These are phyloP conservation scores for Nemania abortiva DNA, from an alignment of 2,329 filamentous ascomycete species.

Conservation along the genomic window DNA sequence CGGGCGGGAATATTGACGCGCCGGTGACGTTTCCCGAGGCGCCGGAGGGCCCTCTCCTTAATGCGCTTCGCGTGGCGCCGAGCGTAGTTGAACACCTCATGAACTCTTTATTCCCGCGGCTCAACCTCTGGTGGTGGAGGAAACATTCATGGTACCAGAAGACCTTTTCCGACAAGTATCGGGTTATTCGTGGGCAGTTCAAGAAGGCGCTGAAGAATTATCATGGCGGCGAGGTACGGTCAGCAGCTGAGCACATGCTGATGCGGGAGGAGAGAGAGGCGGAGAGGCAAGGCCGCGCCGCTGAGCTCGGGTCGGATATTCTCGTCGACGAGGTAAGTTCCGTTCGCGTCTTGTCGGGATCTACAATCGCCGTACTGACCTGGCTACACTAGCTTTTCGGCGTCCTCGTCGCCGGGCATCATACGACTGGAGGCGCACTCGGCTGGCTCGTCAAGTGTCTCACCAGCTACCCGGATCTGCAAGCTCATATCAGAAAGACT, in stretches of 20 bases:
- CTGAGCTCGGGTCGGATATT: too few relatives aligned
- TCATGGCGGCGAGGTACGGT: neutral
- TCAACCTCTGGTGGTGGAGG: constrained; percentile 22
- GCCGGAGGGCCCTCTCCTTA: constrained; percentile 1
- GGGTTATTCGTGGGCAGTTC: constrained; percentile 2
- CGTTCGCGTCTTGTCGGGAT: neutral
- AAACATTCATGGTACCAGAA: constrained; percentile 21
- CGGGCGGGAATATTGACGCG: constrained; percentile 7
- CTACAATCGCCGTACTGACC: neutral
- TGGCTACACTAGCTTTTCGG: neutral
- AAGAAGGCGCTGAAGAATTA: neutral
- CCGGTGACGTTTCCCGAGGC: constrained; percentile 21
- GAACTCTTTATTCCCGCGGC: constrained; percentile 3
- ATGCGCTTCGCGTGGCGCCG: constrained; percentile 3
- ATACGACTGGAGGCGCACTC: too few relatives aligned
- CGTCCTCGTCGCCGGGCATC: too few relatives aligned
- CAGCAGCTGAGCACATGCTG: too few relatives aligned
- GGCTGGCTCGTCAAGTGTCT: too few relatives aligned
- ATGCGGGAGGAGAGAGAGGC: neutral
- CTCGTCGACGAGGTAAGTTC: too few relatives aligned
- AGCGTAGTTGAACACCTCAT: constrained; percentile 11
- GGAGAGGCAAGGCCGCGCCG: neutral
- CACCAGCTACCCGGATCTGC: neutral
- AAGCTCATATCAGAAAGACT: neutral
- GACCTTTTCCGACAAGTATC: neutral